Conservation (phyloP, 2,329 filamentous ascomycete species). For the Exophiala calicioides region DNA sequence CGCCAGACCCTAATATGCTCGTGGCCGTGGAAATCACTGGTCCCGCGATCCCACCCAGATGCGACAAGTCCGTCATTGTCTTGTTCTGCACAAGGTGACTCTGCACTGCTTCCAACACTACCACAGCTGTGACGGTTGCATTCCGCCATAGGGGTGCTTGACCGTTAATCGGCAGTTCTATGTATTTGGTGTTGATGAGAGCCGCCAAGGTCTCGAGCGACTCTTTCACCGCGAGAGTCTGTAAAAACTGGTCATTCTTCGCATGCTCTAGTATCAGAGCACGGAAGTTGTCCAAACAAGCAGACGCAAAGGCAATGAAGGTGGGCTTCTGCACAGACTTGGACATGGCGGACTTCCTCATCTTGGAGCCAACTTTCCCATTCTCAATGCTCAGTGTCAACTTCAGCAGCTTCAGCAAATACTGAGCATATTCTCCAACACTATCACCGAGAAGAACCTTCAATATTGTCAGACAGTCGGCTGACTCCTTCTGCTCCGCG, state of each 20-base stretch:
- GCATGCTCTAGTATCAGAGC: conserved; percentile 16
- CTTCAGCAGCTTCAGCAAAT: conserved; percentile 76
- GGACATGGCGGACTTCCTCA: conserved; percentile 17
- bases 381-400: conserved; percentile 56
- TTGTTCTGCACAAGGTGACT: conserved; percentile 6
- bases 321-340: conserved; percentile 57
- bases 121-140: conserved; percentile 70
- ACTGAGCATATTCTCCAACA: conserved; percentile 68
- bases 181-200: conserved; percentile 78
- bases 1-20: conserved; percentile 69
- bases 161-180: conserved; percentile 71
- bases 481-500: conserved; percentile 27
- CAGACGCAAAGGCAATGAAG: conserved; percentile 76
- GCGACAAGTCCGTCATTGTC: background rate
- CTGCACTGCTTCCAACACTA: conserved; percentile 56
- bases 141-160: conserved; percentile 74
- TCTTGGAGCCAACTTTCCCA: conserved; percentile 10
- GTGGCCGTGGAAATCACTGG: conserved; percentile 64
- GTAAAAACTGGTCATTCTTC: conserved; percentile 11
- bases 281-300: conserved; percentile 25
- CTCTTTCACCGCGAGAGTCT: conserved; percentile 38
- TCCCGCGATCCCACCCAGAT: conserved; percentile 8
- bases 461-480: conserved; percentile 19
- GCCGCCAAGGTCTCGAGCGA: conserved; percentile 67
- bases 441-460: conserved; percentile 37